A percentile compares a stretch with the other conserved stretches of the same genome.
Conservation (phyloP, 2,329 filamentous ascomycete genomes). For the Fonsecaea pugnacius region DNA sequence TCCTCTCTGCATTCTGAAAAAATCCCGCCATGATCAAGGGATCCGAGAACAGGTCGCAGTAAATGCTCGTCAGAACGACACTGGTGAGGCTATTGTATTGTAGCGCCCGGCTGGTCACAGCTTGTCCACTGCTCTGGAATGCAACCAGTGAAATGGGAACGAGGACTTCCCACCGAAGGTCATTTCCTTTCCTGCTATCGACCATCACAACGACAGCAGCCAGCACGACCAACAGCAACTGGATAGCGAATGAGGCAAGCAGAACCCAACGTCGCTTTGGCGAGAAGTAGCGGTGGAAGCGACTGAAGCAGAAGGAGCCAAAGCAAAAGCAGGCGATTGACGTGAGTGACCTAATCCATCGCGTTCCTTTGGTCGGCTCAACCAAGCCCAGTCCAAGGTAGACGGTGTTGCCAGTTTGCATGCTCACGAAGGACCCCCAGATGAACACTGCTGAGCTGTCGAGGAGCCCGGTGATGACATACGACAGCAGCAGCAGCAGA, state of each 20-base stretch:
- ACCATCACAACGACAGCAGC: slow-evolving; percentile 46
- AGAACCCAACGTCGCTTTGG: slow-evolving; percentile 69
- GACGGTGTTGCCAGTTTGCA: slow-evolving; percentile 85
- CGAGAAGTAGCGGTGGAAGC: slow-evolving; percentile 67
- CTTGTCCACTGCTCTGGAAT: slow-evolving; percentile 78
- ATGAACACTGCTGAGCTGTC: slow-evolving; percentile 77
- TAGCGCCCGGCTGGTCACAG: slow-evolving; percentile 72
- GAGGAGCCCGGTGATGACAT: slow-evolving; percentile 75
- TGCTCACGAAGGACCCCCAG: slow-evolving; percentile 80
- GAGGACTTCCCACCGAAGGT: slow-evolving; percentile 63
- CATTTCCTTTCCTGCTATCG: slow-evolving; percentile 46
- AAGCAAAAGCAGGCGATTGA: slow-evolving; percentile 73
- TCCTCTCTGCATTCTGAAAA: slow-evolving; percentile 56
- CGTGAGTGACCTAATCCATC: slow-evolving; percentile 73
- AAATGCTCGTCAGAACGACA: slow-evolving; percentile 79
- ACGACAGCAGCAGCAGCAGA: slow-evolving; percentile 70
- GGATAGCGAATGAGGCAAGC: slow-evolving; percentile 60
- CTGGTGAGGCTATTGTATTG: slow-evolving; percentile 73
- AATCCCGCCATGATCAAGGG: slow-evolving; percentile 49
- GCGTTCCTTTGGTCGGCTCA: slow-evolving; percentile 57
- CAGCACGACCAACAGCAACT: slow-evolving; percentile 49
- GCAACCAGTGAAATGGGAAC: slow-evolving; percentile 71
- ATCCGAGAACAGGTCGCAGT: slow-evolving; percentile 79
- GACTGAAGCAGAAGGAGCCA: slow-evolving; percentile 72
- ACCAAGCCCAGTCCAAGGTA: slow-evolving; percentile 77